A percentile compares a stretch with the other conserved stretches of the same genome.
Evolutionary conservation across 371 early-diverging fungal genomes (phyloP).

Genomic region (Mucor piriformis): DNA sequence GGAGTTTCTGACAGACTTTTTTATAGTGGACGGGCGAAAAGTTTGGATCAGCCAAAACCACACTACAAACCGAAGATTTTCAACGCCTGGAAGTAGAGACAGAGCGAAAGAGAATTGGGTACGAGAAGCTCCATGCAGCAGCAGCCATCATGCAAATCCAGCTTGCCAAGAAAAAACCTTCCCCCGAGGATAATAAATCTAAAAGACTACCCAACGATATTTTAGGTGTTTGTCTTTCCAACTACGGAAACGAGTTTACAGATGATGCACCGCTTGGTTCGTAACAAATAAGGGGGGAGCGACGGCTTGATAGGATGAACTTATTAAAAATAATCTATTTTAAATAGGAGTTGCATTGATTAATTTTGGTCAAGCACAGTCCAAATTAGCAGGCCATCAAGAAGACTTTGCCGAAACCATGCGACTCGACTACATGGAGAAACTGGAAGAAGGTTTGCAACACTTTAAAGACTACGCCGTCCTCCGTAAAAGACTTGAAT

Average conservation of each 20-base stretch:
- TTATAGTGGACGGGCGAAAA: slow-evolving; percentile 58
- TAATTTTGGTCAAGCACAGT: slow-evolving; percentile 68
- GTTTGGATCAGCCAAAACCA: slow-evolving; percentile 49
- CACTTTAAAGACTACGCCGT: slow-evolving; percentile 70
- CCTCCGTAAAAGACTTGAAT: slow-evolving; percentile 83
- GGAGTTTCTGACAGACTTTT: neutral
- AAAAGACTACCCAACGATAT: slow-evolving; percentile 65
- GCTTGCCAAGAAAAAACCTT: slow-evolving; percentile 56
- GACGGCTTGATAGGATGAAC: no score
- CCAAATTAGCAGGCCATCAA: slow-evolving; percentile 63
- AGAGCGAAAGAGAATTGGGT: slow-evolving; percentile 33
- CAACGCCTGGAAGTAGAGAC: slow-evolving; percentile 41
- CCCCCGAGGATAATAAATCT: slow-evolving; percentile 62
- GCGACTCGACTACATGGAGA: slow-evolving; percentile 48
- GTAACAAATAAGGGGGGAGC: no score
- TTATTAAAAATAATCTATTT: neutral
- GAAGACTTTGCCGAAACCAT: slow-evolving; percentile 53
- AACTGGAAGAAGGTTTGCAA: slow-evolving; percentile 49
- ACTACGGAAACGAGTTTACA: slow-evolving; percentile 60
- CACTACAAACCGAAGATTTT: slow-evolving; percentile 51
- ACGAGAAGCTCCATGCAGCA: slow-evolving; percentile 43
- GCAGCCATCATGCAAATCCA: slow-evolving; percentile 26
- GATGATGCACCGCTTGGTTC: slow-evolving; percentile 64
- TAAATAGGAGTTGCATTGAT: slow-evolving; percentile 50
- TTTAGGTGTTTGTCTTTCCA: slow-evolving; percentile 62